Conservation (phyloP, 2,329 filamentous ascomycete species). For the Colletotrichum limetticola region DNA sequence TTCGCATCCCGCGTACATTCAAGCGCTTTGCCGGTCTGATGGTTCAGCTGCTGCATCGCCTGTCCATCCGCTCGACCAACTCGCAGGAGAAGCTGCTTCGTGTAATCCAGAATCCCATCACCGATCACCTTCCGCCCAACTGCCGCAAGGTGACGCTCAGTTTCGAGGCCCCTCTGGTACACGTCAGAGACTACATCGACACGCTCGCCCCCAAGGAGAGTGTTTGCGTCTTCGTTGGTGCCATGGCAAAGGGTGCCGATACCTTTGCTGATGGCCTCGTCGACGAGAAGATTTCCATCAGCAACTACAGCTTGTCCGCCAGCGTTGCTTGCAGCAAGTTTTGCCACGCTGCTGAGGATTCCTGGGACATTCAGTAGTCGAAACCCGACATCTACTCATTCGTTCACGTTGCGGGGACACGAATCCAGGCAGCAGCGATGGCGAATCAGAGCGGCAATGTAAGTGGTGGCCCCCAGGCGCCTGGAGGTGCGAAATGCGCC, state of each 20-base stretch:
- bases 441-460: slow-evolving; percentile 22
- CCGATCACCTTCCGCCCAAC: slow-evolving; percentile 94
- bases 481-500: slow-evolving; percentile 13
- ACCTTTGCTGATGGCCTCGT: slow-evolving; percentile 95
- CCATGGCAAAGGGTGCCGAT: slow-evolving; percentile 97
- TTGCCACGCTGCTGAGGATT: slow-evolving; percentile 97
- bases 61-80: slow-evolving; percentile 95
- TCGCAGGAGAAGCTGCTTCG: slow-evolving; percentile 98
- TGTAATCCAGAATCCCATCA: slow-evolving; percentile 98
- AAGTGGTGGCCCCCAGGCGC: slow-evolving; percentile 28
- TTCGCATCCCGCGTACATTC: slow-evolving; percentile 97
- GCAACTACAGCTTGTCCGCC: slow-evolving; percentile 96
- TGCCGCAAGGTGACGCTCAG: slow-evolving; percentile 98
- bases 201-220: slow-evolving; percentile 84
- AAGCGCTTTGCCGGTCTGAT: slow-evolving; percentile 99
- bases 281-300: slow-evolving; percentile 97
- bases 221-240: slow-evolving; percentile 96
- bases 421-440: not conserved
- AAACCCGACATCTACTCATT: not conserved
- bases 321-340: slow-evolving; percentile 99
- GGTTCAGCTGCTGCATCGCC: slow-evolving; percentile 95
- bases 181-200: slow-evolving; percentile 89
- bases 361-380: slow-evolving; percentile 88
- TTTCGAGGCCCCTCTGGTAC: slow-evolving; percentile 89
- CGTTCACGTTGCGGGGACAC: not conserved